These are phyloP conservation scores for Zelopaecilomyces penicillatus DNA, from an alignment of 2,329 filamentous ascomycete species.

Conservation along the genomic window DNA sequence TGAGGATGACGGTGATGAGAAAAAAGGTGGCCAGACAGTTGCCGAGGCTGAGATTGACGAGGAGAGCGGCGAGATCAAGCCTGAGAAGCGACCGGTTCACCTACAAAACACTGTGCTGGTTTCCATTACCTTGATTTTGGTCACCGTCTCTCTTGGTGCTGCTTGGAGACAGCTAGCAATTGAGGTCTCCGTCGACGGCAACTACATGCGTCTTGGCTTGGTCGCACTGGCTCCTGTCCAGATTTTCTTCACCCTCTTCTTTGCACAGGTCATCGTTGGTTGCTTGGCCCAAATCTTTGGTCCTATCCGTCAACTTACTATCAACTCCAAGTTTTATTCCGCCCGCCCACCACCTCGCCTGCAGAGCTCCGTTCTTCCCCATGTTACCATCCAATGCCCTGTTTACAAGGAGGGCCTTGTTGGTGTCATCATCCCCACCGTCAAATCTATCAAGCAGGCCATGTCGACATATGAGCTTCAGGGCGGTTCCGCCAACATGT, in stretches of 20 bases:
- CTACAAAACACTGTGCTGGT: constrained; percentile 64
- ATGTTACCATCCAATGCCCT: constrained; percentile 76
- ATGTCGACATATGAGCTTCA: constrained; percentile 71
- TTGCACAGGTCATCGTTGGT: constrained; percentile 68
- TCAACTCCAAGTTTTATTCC: constrained; percentile 78
- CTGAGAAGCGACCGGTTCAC: constrained; percentile 58
- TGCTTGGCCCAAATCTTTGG: constrained; percentile 69
- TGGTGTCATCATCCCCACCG: constrained; percentile 67
- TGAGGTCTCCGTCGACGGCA: constrained; percentile 56
- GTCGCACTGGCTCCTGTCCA: constrained; percentile 60
- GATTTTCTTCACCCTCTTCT: constrained; percentile 76
- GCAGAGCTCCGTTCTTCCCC: constrained; percentile 50
- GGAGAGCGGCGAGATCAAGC: constrained; percentile 59
- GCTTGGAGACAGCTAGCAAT: constrained; percentile 63
- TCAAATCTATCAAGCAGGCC: constrained; percentile 68
- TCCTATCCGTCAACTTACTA: constrained; percentile 61
- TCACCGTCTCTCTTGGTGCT: constrained; percentile 58
- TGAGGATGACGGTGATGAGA: constrained; percentile 42
- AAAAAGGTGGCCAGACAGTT: constrained; percentile 40
- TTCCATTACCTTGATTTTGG: constrained; percentile 54
- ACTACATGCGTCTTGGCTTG: constrained; percentile 55
- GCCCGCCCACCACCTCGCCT: constrained; percentile 59
- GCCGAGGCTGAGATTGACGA: constrained; percentile 55
- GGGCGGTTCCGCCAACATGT: constrained; percentile 70
- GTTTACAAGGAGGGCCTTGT: constrained; percentile 79